phyloP scores from a whole-genome alignment of 1,139 yeast genomes.

The Debaryomyces fabryi region DNA sequence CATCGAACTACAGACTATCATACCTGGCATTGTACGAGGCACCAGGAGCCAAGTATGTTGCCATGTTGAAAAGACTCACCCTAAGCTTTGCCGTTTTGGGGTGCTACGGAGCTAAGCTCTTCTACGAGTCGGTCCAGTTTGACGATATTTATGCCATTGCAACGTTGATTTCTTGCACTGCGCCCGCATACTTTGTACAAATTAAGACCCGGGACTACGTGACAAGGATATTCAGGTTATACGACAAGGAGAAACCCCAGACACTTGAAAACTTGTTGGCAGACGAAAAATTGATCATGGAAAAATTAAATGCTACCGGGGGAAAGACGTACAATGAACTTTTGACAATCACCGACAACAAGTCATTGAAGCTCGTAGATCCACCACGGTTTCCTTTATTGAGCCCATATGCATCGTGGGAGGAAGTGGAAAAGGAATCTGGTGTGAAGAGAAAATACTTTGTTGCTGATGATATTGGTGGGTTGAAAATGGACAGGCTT shows the following conservation, averaged over 20 bases:
- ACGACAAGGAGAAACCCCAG: constrained; percentile 64
- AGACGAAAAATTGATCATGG: constrained; percentile 70
- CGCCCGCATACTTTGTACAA: constrained; percentile 56
- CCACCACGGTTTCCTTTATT: constrained; percentile 30
- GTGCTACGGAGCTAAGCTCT: constrained; percentile 54
- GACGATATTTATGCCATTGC: constrained; percentile 56
- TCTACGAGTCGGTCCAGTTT: constrained; percentile 57
- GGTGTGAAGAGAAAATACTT: constrained; percentile 48
- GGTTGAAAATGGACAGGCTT: constrained; percentile 78
- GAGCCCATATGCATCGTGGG: constrained; percentile 66
- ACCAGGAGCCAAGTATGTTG: constrained; percentile 58
- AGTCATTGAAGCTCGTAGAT: constrained; percentile 41
- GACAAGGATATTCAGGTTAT: constrained; percentile 69
- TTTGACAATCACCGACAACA: constrained; percentile 49
- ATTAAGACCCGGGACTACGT: constrained; percentile 70
- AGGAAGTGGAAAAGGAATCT: constrained; percentile 41
- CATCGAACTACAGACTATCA: constrained; percentile 50
- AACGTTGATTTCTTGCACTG: constrained; percentile 38
- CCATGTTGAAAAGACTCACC: constrained; percentile 55
- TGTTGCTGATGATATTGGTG: constrained; percentile 76
- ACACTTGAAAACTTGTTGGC: constrained; percentile 60
- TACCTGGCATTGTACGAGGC: constrained; percentile 59
- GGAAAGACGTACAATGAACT: constrained; percentile 65
- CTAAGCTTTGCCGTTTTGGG: constrained; percentile 60
- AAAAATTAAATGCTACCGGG: constrained; percentile 69